A percentile compares a stretch with the other conserved stretches of the same genome.
These are phyloP conservation scores for Tothia fuscella DNA, from an alignment of 2,329 filamentous ascomycete genomes.

Conservation along the genomic window DNA sequence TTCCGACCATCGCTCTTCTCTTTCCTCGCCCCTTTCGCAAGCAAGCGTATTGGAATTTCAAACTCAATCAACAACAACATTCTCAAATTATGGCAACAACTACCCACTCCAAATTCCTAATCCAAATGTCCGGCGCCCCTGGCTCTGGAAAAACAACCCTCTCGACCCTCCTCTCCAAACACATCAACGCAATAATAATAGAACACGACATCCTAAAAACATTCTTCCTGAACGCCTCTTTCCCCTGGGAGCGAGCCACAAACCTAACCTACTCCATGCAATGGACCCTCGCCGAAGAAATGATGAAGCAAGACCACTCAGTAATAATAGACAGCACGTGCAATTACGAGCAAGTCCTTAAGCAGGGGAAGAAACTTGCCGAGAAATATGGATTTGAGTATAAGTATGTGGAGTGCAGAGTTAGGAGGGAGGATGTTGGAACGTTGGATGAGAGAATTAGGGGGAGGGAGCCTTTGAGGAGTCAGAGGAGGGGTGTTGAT, in stretches of 20 bases:
- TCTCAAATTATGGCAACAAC: too few relatives aligned
- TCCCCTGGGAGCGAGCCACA: conserved; percentile 22
- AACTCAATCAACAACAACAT: too few relatives aligned
- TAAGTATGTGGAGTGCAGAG: conserved; percentile 23
- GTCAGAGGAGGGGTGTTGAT: conserved; percentile 21
- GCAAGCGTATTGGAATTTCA: too few relatives aligned
- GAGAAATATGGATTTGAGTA: conserved; percentile 15
- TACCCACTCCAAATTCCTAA: too few relatives aligned
- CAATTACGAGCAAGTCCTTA: conserved; percentile 23
- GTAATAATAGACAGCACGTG: conserved; percentile 30
- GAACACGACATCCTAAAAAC: conserved; percentile 28
- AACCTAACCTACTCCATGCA: conserved; percentile 24
- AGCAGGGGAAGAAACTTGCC: conserved; percentile 21
- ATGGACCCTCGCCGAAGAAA: conserved; percentile 25
- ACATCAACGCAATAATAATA: conserved; percentile 22
- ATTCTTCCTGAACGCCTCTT: conserved; percentile 19
- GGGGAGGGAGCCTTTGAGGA: conserved; percentile 17
- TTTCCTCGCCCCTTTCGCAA: too few relatives aligned
- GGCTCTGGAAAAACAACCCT: conserved; percentile 30
- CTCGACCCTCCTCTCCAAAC: conserved; percentile 19
- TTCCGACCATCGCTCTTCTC: too few relatives aligned
- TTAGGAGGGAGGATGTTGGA: conserved; percentile 19
- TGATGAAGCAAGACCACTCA: conserved; percentile 23
- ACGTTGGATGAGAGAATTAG: conserved; percentile 21
- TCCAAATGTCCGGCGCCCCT: conserved; percentile 30